phyloP scores from a whole-genome alignment of 225 moss, liverwort and hornwort species.

The Bryum argenteum region DNA sequence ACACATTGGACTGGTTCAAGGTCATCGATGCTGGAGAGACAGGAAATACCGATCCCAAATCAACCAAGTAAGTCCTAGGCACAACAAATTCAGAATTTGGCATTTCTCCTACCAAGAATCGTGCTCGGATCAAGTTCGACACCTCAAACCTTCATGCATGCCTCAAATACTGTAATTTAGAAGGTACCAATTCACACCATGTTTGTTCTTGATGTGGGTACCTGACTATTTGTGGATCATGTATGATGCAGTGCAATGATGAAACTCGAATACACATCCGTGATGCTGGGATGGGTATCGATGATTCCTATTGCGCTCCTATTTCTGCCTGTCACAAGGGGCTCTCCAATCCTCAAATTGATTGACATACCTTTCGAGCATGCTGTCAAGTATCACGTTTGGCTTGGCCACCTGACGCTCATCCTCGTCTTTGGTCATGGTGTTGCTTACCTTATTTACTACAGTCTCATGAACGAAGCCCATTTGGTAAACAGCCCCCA shows the following conservation, averaged over 20 bases:
- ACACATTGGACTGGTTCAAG: conserved; percentile 9
- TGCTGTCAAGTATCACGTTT: conserved; percentile 69
- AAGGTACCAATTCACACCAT: neutral
- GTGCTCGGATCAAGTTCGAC: too few species aligned
- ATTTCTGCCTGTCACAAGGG: conserved; percentile 58
- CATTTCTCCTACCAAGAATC: neutral
- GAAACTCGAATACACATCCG: conserved; percentile 31
- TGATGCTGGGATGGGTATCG: conserved; percentile 44
- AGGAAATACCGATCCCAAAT: neutral
- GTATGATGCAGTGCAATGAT: conserved; percentile 19
- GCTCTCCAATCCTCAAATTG: conserved; percentile 58
- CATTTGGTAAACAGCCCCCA: conserved; percentile 20
- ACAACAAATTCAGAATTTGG: neutral
- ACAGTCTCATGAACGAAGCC: conserved; percentile 21
- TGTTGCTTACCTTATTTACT: conserved; percentile 26
- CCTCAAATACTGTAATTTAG: neutral
- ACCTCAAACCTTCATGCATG: too few species aligned
- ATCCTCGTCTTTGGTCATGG: conserved; percentile 33
- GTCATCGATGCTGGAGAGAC: conserved; percentile 20
- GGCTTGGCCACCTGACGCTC: conserved; percentile 53
- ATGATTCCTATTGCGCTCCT: conserved; percentile 52
- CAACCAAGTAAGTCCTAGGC: conserved; percentile 9
- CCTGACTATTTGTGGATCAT: neutral
- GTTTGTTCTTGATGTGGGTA: neutral
- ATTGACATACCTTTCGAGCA: conserved; percentile 65